Conservation (phyloP, 495 filamentous ascomycete genomes). For the Mytilinidion resinicola region DNA sequence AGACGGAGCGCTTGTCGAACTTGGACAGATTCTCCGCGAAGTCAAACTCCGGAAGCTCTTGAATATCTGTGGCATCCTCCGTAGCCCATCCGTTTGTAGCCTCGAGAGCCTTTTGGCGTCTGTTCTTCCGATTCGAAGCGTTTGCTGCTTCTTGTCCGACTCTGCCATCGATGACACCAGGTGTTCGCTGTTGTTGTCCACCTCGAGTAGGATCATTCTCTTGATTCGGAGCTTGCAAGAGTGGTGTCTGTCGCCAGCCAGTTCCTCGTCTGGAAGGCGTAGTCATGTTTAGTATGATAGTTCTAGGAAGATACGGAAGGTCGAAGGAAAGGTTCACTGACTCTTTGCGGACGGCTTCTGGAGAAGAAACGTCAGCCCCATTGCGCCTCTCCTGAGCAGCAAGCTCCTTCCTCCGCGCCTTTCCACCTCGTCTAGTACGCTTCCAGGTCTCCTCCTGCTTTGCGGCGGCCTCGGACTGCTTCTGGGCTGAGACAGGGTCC, state of each 20-base stretch:
- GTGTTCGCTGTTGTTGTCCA: constrained; percentile 9
- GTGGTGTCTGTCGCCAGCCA: constrained; percentile 80
- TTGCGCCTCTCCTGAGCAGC: constrained; percentile 22
- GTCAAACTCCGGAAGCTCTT: constrained; percentile 90
- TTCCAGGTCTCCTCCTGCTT: constrained; percentile 14
- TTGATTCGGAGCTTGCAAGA: constrained; percentile 49
- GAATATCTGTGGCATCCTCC: constrained; percentile 94
- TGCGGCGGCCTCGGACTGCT: not conserved
- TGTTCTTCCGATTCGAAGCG: constrained; percentile 26
- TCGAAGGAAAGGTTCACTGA: constrained; percentile 1
- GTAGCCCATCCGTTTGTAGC: constrained; percentile 88
- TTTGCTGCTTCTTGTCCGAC: constrained; percentile 23
- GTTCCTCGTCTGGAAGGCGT: constrained; percentile 40
- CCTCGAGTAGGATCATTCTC: constrained; percentile 33
- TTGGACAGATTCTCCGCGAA: constrained; percentile 81
- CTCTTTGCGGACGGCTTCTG: constrained; percentile 24
- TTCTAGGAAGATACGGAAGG: constrained; percentile 1
- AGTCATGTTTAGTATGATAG: constrained; percentile 25
- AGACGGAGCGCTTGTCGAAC: constrained; percentile 87
- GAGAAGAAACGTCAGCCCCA: constrained; percentile 17
- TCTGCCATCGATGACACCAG: constrained; percentile 25
- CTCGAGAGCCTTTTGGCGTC: constrained; percentile 47
- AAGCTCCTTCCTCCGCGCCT: constrained; percentile 23
- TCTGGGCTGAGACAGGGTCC: constrained; percentile 3
- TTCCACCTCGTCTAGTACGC: constrained; percentile 19